Conservation (phyloP, 257 asterid species). For the Solanum neorickii region DNA sequence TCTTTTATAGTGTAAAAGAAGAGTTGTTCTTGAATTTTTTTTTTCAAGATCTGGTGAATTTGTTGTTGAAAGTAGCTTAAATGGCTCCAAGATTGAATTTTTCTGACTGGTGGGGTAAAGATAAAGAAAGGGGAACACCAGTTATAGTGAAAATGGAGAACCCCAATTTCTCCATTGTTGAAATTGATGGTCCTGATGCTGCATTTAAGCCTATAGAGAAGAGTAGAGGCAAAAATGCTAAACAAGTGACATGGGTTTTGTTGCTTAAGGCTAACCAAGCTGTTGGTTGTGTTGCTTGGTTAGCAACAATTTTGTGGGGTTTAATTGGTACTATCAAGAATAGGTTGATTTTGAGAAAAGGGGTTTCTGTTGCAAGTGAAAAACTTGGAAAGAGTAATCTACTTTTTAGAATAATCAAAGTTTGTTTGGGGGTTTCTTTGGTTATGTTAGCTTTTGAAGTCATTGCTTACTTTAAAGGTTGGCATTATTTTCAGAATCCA, state of each 20-base stretch:
- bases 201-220: constrained; percentile 58
- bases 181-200: constrained; percentile 58
- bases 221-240: constrained; percentile 49
- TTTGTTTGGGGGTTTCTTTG: constrained; percentile 16
- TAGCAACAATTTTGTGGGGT: constrained; percentile 29
- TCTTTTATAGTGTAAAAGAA: not conserved
- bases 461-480: constrained; percentile 38
- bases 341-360: constrained; percentile 34
- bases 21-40: not conserved
- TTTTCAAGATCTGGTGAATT: not conserved
- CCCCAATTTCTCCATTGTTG: constrained; percentile 53
- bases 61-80: not conserved
- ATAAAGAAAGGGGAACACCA: constrained; percentile 32
- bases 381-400: constrained; percentile 40
- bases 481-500: constrained; percentile 33
- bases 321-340: constrained; percentile 33
- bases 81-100: constrained; percentile 60
- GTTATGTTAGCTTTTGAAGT: constrained; percentile 34
- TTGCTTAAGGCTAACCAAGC: constrained; percentile 60
- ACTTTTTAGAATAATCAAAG: constrained; percentile 29
- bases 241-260: constrained; percentile 59
- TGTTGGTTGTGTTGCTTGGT: constrained; percentile 51
- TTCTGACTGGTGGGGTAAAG: constrained; percentile 38
- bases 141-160: constrained; percentile 64
- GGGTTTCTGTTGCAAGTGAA: constrained; percentile 51